Base-by-base conservation (phyloP, 139 green algal genomes). In the Chlorella vulgaris region DNA sequence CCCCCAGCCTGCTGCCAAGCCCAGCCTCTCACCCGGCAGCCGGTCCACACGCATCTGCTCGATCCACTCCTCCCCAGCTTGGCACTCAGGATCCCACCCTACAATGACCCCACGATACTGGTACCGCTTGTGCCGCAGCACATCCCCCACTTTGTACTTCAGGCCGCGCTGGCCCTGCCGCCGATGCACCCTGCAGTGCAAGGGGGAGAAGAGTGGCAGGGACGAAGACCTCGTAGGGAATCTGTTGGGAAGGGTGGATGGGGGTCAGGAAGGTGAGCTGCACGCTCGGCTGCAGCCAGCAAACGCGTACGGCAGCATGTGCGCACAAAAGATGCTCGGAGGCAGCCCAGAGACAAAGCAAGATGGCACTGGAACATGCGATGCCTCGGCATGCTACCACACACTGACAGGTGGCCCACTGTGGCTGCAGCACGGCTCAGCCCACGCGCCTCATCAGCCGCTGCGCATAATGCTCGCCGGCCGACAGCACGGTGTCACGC, bases 101-200 rank as follows among this genome's bases (percentile, higher is more conserved):
- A 86, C 79, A 55, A 94, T 88, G 19, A 94, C 81, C n/a, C 89
- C 90, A 1, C 88, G 76, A 71, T 93, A 94, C 28, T 68, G 55
- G 78, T 89, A 90, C n/a, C 80, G 67, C 76, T 18, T 39, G 82
- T 91, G 85, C 19, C 65, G 65, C 33, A 91, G 79, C 22, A 90
- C 75, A 19, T 86, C 33, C 43, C 87, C 87, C 10, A 87, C 83
- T 2, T 40, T 62, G 74, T 76, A 88, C 36, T 24, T 38, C 82
- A 90, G 15, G 15, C 47, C 47, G 55, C 2, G 36, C 75, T 36
- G 21, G 67, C 6, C 36, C 28, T 3, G 3, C 55, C 74, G 3
- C 28, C 28, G 74, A 28, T 42, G 58, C 38, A 71, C 39, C 1
- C 74, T 80, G 74, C 58, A 42, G 4, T 4, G 7, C 29, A 69